Conservation (phyloP, 1,284 basidiomycete genomes). For the Erythrobasidium hasegawianum region DNA sequence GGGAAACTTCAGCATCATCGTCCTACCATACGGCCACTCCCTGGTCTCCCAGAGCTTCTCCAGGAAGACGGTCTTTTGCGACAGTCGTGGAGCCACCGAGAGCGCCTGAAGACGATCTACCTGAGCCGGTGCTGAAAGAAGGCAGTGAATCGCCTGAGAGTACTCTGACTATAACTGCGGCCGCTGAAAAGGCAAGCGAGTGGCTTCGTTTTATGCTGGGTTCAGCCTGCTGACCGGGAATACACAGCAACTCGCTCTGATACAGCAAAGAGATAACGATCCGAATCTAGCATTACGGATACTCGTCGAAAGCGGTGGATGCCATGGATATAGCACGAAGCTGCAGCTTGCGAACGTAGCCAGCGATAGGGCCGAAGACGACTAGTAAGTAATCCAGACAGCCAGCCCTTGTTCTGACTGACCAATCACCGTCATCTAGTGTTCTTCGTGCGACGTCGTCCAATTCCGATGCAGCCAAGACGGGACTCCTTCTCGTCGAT, state of each 20-base stretch:
- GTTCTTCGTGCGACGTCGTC: constrained; percentile 10
- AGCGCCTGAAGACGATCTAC: constrained; percentile 28
- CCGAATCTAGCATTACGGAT: constrained; percentile 65
- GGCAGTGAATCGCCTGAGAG: constrained; percentile 10
- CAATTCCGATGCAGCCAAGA: background rate
- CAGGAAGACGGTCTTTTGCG: constrained; percentile 19
- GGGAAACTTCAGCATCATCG: constrained; percentile 1
- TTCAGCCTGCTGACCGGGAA: background rate
- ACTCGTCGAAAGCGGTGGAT: constrained; percentile 80
- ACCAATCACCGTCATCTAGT: background rate
- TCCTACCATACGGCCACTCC: background rate
- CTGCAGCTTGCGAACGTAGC: constrained; percentile 62
- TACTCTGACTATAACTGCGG: constrained; percentile 19
- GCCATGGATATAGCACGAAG: constrained; percentile 90
- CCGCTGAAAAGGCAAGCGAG: constrained; percentile 23
- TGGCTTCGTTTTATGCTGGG: background rate
- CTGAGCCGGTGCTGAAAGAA: constrained; percentile 21
- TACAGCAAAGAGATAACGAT: constrained; percentile 60
- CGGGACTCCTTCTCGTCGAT: constrained; percentile 58
- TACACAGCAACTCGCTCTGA: constrained; percentile 62
- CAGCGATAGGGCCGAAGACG: constrained; percentile 58
- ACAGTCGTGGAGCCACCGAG: constrained; percentile 31
- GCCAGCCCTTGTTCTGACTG: background rate
- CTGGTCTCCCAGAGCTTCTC: background rate
- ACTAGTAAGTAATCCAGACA: constrained; percentile 62